phyloP scores from a whole-genome alignment of 1,284 basidiomycete genomes.

The Amylostereum areolatum region DNA sequence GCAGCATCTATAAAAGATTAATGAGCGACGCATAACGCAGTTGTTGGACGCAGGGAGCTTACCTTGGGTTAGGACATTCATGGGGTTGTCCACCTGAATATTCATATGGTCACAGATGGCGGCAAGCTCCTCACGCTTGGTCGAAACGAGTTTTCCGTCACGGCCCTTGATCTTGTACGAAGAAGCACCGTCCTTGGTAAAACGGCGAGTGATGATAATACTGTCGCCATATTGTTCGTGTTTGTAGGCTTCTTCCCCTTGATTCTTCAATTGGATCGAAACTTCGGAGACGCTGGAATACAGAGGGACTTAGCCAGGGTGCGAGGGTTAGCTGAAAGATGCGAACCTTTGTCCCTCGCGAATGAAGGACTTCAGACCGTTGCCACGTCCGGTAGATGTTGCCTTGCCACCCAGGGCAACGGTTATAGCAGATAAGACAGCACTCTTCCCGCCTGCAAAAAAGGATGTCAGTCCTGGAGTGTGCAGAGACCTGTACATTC shows the following conservation, averaged over 20 bases:
- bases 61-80: slow-evolving; percentile 93
- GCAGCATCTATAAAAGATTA: slow-evolving; percentile 31
- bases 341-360: slow-evolving; percentile 77
- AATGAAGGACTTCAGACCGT: slow-evolving; percentile 85
- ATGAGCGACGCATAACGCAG: background rate
- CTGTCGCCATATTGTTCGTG: slow-evolving; percentile 78
- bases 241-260: slow-evolving; percentile 85
- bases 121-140: slow-evolving; percentile 82
- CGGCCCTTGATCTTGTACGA: slow-evolving; percentile 82
- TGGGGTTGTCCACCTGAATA: slow-evolving; percentile 95
- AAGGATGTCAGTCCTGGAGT: no score
- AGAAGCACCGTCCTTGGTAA: slow-evolving; percentile 71
- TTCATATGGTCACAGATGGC: slow-evolving; percentile 92
- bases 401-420: slow-evolving; percentile 94
- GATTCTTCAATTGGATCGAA: slow-evolving; percentile 78
- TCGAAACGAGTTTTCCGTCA: slow-evolving; percentile 64
- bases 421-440: slow-evolving; percentile 89
- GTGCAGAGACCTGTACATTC: background rate
- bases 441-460: slow-evolving; percentile 83
- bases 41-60: slow-evolving; percentile 3
- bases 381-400: slow-evolving; percentile 81
- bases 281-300: slow-evolving; percentile 64
- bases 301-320: background rate
- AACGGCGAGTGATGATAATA: slow-evolving; percentile 81
- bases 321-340: background rate